A percentile compares a stretch with the other conserved stretches of the same genome.
Evolutionary conservation across 805 yeast genomes (phyloP).

Genomic region (Wickerhamiella shivajii): DNA sequence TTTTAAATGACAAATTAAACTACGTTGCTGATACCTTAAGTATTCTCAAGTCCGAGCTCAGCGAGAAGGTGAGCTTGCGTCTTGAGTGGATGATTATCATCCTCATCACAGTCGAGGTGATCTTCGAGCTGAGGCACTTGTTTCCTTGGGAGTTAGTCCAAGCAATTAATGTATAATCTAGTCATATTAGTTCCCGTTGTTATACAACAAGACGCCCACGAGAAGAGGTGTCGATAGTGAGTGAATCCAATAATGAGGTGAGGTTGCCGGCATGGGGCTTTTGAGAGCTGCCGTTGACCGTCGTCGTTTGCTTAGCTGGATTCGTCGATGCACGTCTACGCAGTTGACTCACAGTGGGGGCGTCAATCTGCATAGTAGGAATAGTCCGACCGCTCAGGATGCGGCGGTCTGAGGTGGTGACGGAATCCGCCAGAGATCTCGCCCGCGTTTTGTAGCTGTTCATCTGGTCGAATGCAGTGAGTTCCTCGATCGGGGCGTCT

Average conservation of each 20-base stretch:
- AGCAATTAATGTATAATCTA: not conserved
- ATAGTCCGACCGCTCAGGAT: conserved; percentile 4
- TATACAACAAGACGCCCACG: conserved; percentile 8
- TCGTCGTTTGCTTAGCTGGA: not conserved
- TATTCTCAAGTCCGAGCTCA: conserved; percentile 57
- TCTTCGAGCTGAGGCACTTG: conserved; percentile 66
- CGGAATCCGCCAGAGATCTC: conserved; percentile 6
- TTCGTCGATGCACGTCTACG: conserved; percentile 3
- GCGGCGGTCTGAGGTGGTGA: conserved; percentile 8
- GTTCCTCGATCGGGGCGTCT: conserved; percentile 11
- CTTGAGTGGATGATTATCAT: conserved; percentile 82
- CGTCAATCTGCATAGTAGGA: conserved; percentile 2
- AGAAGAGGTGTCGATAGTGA: conserved; percentile 1
- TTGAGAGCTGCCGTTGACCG: not conserved
- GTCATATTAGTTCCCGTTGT: not conserved
- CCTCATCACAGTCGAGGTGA: conserved; percentile 71
- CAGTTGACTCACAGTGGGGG: conserved; percentile 7
- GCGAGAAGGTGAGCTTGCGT: conserved; percentile 59
- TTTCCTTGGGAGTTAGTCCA: conserved; percentile 19
- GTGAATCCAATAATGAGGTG: conserved; percentile 2
- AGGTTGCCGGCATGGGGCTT: too few species aligned
- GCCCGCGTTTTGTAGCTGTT: conserved; percentile 9
- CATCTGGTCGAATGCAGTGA: conserved; percentile 9
- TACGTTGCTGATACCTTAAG: conserved; percentile 82
- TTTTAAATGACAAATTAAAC: conserved; percentile 72